Base-by-base conservation (phyloP, 768 basidiomycete genomes). In the Phanerochaete sordida region DNA sequence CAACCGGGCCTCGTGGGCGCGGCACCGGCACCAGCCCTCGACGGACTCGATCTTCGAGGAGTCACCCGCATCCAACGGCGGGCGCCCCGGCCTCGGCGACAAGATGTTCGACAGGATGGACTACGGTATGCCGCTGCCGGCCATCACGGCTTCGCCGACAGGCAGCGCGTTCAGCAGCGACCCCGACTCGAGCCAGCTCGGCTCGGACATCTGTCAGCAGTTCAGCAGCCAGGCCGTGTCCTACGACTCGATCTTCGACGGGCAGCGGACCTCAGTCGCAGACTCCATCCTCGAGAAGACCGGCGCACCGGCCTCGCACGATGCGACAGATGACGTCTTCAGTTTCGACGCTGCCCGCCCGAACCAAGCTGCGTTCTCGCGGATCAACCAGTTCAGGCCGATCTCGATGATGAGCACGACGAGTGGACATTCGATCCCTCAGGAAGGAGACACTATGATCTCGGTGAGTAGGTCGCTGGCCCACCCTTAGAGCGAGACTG, bases 381-480 rank as follows among this genome's bases (percentile, higher is more conserved):
- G 77, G 3, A 77, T 78, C 24, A 66, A 73, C 44, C 83, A 81
- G 30, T 87, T 84, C 74, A 77, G 88, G 16, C 88, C 88, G 0
- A 64, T 89, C 28, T 91, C 90, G 0, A 75, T 85, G 35, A 66
- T 85, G 55, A 91, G 88, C 65, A 73, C 81, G 35, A 73, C 59
- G 21, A 74, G 71, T 56, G 53, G 8, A 4, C 80, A 84, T 44
- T 83, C 82, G 60, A 80, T 85, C 0, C 71, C 73, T 46, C 79
- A 78, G 62, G 90, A 91, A 27, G 88, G 91, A 60, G 90, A 92
- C 64, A 92, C 91, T 0, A 90, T 91, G 89, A 87, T 92, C 49
- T 83, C 82, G 39, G 88, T 90, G 70, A 68, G 85, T 52, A 24
- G n/a, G 28, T 11, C 31, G 28, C 48, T 24, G 48, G 28, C 8